Percentiles rank a stretch among this genome's conserved stretches.
phyloP scores from a whole-genome alignment of 352 stramenopile genomes.

The Globisporangium splendens region DNA sequence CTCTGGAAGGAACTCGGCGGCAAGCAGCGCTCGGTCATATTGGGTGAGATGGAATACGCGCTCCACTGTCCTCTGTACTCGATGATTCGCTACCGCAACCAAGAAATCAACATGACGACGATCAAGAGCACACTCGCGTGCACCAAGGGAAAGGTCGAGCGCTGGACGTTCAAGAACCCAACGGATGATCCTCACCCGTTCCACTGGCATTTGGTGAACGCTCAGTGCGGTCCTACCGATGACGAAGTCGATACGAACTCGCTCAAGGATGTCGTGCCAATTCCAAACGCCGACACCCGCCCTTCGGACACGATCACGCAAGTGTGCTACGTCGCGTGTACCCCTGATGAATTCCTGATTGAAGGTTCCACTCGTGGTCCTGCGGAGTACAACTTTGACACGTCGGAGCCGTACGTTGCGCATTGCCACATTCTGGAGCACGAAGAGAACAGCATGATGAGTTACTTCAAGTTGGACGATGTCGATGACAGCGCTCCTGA shows the following conservation, averaged over 20 bases:
- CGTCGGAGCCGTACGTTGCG: conserved; percentile 63
- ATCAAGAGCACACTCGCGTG: conserved; percentile 47
- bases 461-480: conserved; percentile 53
- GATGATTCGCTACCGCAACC: conserved; percentile 48
- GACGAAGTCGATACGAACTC: conserved; percentile 62
- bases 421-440: conserved; percentile 81
- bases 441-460: conserved; percentile 77
- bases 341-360: conserved; percentile 61
- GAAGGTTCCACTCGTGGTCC: conserved; percentile 43
- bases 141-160: conserved; percentile 71
- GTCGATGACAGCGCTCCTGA: conserved; percentile 39
- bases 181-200: conserved; percentile 74
- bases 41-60: conserved; percentile 53
- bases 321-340: conserved; percentile 75
- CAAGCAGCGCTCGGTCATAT: conserved; percentile 46
- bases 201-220: conserved; percentile 76
- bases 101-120: conserved; percentile 51
- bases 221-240: conserved; percentile 62
- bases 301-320: conserved; percentile 43
- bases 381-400: conserved; percentile 68
- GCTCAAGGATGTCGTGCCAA: conserved; percentile 74
- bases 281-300: conserved; percentile 50
- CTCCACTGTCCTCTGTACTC: conserved; percentile 33
- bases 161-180: conserved; percentile 78
- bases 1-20: conserved; percentile 44